These are phyloP conservation scores for Talaromyces sp. DNA, from an alignment of 2,329 filamentous ascomycete genomes.

Conservation along the genomic window DNA sequence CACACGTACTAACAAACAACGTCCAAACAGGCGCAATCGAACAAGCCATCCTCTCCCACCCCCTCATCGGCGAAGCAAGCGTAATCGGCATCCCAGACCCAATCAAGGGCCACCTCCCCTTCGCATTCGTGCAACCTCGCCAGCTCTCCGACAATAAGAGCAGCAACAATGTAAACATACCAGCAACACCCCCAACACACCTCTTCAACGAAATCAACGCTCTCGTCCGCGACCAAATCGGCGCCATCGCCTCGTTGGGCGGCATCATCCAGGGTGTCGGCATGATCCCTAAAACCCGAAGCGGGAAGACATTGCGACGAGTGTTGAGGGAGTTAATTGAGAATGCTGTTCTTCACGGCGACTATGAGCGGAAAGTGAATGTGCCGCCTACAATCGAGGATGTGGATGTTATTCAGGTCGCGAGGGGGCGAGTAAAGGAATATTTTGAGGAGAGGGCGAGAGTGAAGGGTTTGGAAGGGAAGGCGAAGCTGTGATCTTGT, in stretches of 20 bases:
- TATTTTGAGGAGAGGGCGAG: slow-evolving; percentile 63
- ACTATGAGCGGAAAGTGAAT: slow-evolving; percentile 68
- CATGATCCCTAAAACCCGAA: slow-evolving; percentile 88
- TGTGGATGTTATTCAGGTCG: slow-evolving; percentile 68
- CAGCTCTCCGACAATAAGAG: slow-evolving; percentile 46
- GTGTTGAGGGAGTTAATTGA: slow-evolving; percentile 82
- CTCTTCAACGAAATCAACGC: slow-evolving; percentile 48
- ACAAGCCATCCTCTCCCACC: slow-evolving; percentile 82
- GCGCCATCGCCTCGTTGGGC: slow-evolving; percentile 79
- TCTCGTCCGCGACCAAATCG: slow-evolving; percentile 76
- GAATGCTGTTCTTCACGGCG: slow-evolving; percentile 67
- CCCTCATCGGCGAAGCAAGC: slow-evolving; percentile 75
- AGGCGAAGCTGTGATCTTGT: slow-evolving; percentile 45
- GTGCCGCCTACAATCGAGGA: slow-evolving; percentile 88
- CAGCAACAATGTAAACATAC: slow-evolving; percentile 29
- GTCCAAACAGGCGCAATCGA: slow-evolving; percentile 72
- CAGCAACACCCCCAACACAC: slow-evolving; percentile 39
- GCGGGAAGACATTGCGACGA: slow-evolving; percentile 84
- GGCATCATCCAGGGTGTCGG: slow-evolving; percentile 80
- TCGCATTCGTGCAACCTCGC: slow-evolving; percentile 74
- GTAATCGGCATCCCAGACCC: slow-evolving; percentile 82
- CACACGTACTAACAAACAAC: background rate
- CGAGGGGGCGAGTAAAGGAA: slow-evolving; percentile 66
- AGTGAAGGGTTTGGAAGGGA: slow-evolving; percentile 28
- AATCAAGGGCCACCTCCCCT: slow-evolving; percentile 86